Conservation (phyloP, 2,329 filamentous ascomycete species). For the Trichoderma brevicompactum region DNA sequence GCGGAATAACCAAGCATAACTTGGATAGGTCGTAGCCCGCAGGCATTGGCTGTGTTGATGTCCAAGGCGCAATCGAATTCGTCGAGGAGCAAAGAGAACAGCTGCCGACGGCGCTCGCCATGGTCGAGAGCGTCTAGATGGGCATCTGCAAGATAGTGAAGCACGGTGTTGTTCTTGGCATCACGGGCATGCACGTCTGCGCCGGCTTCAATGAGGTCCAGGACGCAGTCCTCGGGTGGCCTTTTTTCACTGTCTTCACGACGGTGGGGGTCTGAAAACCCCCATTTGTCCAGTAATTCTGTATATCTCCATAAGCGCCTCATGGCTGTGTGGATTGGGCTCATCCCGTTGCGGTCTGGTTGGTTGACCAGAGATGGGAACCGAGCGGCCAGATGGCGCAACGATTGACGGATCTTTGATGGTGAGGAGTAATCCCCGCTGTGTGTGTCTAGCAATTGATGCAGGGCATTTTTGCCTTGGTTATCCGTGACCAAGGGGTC, state of each 20-base stretch:
- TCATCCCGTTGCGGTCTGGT: neutral
- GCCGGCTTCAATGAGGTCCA: neutral
- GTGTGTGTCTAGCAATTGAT: neutral
- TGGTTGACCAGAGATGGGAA: conserved; percentile 3
- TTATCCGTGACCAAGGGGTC: conserved; percentile 9
- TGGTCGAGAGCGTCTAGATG: neutral
- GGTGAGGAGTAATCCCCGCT: neutral
- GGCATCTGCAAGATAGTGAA: conserved; percentile 14
- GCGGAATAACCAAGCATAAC: neutral
- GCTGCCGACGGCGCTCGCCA: neutral
- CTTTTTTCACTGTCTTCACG: neutral
- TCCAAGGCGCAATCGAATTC: neutral
- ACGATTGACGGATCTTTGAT: neutral
- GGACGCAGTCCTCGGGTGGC: neutral
- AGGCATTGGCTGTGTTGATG: neutral
- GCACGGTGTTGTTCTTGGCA: neutral
- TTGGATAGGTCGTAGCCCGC: neutral
- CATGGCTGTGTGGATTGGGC: conserved; percentile 3
- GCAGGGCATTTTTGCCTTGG: conserved; percentile 12
- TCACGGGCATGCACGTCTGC: conserved; percentile 7
- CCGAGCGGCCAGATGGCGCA: neutral
- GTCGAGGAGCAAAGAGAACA: neutral
- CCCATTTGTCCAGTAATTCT: neutral
- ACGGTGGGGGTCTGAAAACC: neutral
- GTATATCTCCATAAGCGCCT: neutral